Evolutionary conservation across 129 eudicot genomes (phyloP).

Genomic region (Flaveria brownii): DNA sequence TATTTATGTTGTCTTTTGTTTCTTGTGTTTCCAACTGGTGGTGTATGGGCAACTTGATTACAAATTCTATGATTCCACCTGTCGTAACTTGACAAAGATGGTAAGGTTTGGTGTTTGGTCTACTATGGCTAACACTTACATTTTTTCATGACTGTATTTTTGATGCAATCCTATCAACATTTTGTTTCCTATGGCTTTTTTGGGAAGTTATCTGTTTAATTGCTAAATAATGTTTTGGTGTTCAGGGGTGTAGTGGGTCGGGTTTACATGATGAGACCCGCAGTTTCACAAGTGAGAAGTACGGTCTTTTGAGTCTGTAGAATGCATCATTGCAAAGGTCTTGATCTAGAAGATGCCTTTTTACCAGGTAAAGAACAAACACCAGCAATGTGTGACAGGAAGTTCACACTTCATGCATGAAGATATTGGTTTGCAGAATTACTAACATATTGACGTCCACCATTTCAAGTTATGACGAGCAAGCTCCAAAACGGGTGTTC

Average conservation of each 20-base stretch:
- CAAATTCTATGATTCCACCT: constrained; percentile 45
- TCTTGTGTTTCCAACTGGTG: constrained; percentile 28
- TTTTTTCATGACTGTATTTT: constrained; percentile 72
- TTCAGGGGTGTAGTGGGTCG: constrained; percentile 71
- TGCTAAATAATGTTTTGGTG: constrained; percentile 18
- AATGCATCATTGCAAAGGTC: constrained; percentile 60
- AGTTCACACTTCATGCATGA: background rate
- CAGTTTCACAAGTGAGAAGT: constrained; percentile 58
- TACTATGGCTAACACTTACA: constrained; percentile 69
- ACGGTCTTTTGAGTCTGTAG: constrained; percentile 64
- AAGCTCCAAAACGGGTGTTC: constrained; percentile 35
- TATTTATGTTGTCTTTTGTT: no score
- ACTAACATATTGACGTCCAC: background rate
- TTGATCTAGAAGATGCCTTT: constrained; percentile 54
- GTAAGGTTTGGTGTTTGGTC: constrained; percentile 57
- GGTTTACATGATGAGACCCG: constrained; percentile 60
- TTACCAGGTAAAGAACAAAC: no score
- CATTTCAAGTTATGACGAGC: background rate
- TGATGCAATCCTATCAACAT: constrained; percentile 30
- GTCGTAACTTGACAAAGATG: constrained; percentile 62
- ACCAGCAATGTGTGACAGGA: no score
- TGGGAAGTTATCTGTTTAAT: background rate
- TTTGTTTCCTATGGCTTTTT: background rate
- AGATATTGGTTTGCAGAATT: no score
- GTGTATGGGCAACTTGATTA: constrained; percentile 60